A percentile compares a stretch with the other conserved stretches of the same genome.
phyloP scores from a whole-genome alignment of 2,329 filamentous ascomycete species.

The Helminthosporium solani region DNA sequence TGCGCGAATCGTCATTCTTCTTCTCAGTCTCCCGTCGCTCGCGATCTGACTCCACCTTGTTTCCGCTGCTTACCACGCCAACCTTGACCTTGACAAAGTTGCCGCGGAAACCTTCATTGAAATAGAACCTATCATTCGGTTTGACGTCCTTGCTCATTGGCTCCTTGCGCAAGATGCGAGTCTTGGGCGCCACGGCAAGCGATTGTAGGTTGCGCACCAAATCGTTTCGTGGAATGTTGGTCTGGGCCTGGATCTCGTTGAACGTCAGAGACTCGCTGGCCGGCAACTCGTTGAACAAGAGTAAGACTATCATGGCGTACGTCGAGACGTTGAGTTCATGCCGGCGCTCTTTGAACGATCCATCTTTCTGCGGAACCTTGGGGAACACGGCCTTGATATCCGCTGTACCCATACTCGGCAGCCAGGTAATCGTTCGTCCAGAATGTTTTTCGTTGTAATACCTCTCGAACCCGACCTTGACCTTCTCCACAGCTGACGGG shows the following conservation, averaged over 20 bases:
- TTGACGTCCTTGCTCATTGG: conserved; percentile 78
- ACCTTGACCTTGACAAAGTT: conserved; percentile 87
- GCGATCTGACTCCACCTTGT: conserved; percentile 75
- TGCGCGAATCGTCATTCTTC: conserved; percentile 71
- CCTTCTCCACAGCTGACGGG: conserved; percentile 68
- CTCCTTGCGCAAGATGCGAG: conserved; percentile 75
- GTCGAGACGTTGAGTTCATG: conserved; percentile 93
- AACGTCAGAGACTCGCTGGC: conserved; percentile 54
- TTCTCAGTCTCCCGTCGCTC: conserved; percentile 70
- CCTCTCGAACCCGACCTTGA: conserved; percentile 82
- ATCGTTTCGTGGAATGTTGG: conserved; percentile 73
- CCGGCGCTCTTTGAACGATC: conserved; percentile 64
- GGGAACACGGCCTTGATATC: conserved; percentile 82
- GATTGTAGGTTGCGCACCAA: conserved; percentile 77
- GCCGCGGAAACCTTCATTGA: conserved; percentile 79
- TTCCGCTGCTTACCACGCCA: conserved; percentile 75
- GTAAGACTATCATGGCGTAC: conserved; percentile 84
- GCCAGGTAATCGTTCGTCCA: conserved; percentile 86
- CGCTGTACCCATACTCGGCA: conserved; percentile 72
- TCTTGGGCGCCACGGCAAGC: conserved; percentile 80
- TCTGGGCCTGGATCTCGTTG: conserved; percentile 80
- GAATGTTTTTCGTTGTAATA: conserved; percentile 88
- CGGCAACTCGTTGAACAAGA: conserved; percentile 81
- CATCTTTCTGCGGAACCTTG: conserved; percentile 68
- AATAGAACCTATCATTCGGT: conserved; percentile 73